These are phyloP conservation scores for Aquilaria malaccensis DNA, from an alignment of 345 rosid genomes.

Conservation along the genomic window DNA sequence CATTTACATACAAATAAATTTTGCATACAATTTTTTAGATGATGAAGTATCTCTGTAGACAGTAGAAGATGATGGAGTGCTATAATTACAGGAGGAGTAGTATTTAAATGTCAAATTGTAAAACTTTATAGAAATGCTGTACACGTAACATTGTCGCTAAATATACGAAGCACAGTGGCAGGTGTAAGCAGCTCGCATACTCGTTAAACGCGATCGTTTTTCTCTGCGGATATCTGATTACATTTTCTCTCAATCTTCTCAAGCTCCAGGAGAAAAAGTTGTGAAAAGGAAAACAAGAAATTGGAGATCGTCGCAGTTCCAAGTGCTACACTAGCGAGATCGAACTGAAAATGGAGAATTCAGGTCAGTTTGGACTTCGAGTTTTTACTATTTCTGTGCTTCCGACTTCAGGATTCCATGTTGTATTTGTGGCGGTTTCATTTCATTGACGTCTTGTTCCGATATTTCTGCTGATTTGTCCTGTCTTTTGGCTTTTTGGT, in stretches of 20 bases:
- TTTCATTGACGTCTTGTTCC: background rate
- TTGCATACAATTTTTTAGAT: no score
- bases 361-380: constrained; percentile 26
- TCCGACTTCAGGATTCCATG: background rate
- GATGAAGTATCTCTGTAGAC: no score
- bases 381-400: background rate
- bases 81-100: no score
- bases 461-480: background rate
- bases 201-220: constrained; percentile 14
- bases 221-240: background rate
- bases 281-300: background rate
- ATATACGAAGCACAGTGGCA: no score
- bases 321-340: background rate
- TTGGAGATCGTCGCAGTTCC: constrained; percentile 16
- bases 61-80: no score
- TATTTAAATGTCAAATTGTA: no score
- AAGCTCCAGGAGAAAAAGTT: background rate
- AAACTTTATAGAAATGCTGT: no score
- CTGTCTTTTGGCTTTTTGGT: constrained; percentile 3
- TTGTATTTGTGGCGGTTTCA: constrained; percentile 11
- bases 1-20: no score
- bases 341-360: constrained; percentile 27
- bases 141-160: no score
- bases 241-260: background rate
- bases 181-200: no score